Conservation (phyloP, 2,329 filamentous ascomycete genomes). For the Mariannaea elegans region DNA sequence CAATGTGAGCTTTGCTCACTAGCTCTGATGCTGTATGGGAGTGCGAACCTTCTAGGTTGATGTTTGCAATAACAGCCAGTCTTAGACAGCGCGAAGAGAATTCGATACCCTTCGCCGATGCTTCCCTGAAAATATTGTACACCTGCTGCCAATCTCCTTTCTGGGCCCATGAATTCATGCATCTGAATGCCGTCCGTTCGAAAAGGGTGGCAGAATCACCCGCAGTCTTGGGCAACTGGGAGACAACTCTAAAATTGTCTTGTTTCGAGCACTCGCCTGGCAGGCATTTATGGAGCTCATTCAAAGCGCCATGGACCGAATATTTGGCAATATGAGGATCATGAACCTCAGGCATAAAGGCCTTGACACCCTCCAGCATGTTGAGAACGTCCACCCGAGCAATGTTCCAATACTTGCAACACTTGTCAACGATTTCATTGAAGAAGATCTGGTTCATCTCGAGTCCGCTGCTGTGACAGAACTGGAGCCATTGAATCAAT, state of each 20-base stretch:
- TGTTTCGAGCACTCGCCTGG: constrained; percentile 23
- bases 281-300: constrained; percentile 30
- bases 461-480: constrained; percentile 42
- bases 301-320: constrained; percentile 27
- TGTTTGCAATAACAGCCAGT: constrained; percentile 56
- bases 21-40: constrained; percentile 48
- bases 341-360: constrained; percentile 34
- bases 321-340: constrained; percentile 36
- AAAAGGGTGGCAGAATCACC: constrained; percentile 34
- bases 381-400: constrained; percentile 29
- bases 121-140: constrained; percentile 48
- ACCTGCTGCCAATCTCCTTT: constrained; percentile 44
- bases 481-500: constrained; percentile 45
- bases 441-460: constrained; percentile 43
- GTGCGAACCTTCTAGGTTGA: constrained; percentile 44
- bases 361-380: constrained; percentile 41
- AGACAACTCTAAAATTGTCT: constrained; percentile 18
- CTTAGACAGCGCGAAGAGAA: constrained; percentile 54
- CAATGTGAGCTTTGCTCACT: constrained; percentile 49
- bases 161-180: constrained; percentile 53
- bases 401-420: constrained; percentile 47
- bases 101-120: constrained; percentile 40
- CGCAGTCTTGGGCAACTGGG: constrained; percentile 25
- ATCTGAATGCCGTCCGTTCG: constrained; percentile 34
- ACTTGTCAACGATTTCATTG: constrained; percentile 39